A percentile compares a stretch with the other conserved stretches of the same genome.
These are phyloP conservation scores for Pseudocercospora fuligena DNA, from an alignment of 2,329 filamentous ascomycete genomes.

Conservation along the genomic window DNA sequence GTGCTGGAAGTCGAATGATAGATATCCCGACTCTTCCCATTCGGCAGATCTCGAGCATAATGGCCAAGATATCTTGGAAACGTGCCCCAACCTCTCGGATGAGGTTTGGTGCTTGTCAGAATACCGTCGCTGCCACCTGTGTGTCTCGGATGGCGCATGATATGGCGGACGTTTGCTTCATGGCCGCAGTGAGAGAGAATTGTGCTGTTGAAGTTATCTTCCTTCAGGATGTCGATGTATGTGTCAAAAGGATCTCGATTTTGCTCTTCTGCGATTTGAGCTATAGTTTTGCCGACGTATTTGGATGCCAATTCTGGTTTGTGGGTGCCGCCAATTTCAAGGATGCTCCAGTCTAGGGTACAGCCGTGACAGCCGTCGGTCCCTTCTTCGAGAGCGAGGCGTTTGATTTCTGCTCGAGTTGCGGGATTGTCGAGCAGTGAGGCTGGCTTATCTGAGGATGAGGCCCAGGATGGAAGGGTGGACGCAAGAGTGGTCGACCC, in stretches of 20 bases:
- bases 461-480: constrained; percentile 34
- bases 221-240: constrained; percentile 35
- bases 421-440: constrained; percentile 30
- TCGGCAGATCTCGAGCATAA: constrained; percentile 34
- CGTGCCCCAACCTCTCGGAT: constrained; percentile 38
- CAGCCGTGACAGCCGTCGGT: constrained; percentile 37
- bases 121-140: constrained; percentile 38
- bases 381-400: constrained; percentile 31
- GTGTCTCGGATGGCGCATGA: constrained; percentile 36
- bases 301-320: constrained; percentile 23
- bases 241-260: constrained; percentile 34
- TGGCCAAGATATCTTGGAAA: constrained; percentile 38
- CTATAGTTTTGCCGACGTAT: constrained; percentile 37
- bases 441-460: constrained; percentile 29
- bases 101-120: constrained; percentile 36
- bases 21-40: constrained; percentile 31
- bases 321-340: constrained; percentile 37
- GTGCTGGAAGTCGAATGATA: constrained; percentile 26
- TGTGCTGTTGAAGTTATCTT: constrained; percentile 36
- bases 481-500: constrained; percentile 35
- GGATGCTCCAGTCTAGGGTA: constrained; percentile 35
- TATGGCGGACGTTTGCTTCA: constrained; percentile 35
- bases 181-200: constrained; percentile 37
- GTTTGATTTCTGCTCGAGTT: constrained; percentile 31
- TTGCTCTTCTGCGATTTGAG: constrained; percentile 32